Evolutionary conservation across 2,329 filamentous ascomycete genomes (phyloP), one percentile per base, ranked within the genome.

Genomic region (Thielaviopsis populi): DNA sequence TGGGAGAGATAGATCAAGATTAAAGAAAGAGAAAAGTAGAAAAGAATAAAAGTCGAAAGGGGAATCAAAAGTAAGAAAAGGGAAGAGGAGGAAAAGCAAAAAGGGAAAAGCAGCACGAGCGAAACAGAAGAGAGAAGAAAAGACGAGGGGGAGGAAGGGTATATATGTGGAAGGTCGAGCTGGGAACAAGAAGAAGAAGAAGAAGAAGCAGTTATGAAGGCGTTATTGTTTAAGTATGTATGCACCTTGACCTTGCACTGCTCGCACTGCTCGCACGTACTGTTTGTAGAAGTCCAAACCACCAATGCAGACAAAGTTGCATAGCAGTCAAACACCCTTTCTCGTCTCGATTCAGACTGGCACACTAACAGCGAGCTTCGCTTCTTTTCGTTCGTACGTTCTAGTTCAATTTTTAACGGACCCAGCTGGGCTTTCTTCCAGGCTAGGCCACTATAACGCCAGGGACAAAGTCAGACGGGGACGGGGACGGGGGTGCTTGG

Each of bases 191-290:
- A 46, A 46, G 27, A 54, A 33, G 43, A 64, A 59, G 54, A 48
- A 63, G 43, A 59, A 27, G 41, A 50, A 64, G 33, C 42, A 60
- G 42, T 46, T 64, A 56, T 64, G 50, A 60, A 60, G 54, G 59
- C 42, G 62, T 50, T 42, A 33, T 50, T n/a, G 50, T 64, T 42
- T 58, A 43, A 63, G 56, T 64, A 64, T 64, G 59, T 60, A 64
- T 53, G 54, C 54, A 60, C 58, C 43, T 24, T 48, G 46, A 60
- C 58, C 43, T 48, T 48, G 46, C 19, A 48, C 46, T 22, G 46
- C 43, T 48, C 8, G 19, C 43, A 19, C 22, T 19, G 30, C 60
- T 19, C 13, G 50, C 60, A 50, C 46, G 43, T 41, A n/a, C 60
- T 54, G 30, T 19, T 41, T 42, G n/a, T 33, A 30, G 60, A 62